A percentile compares a stretch with the other conserved stretches of the same genome.
Evolutionary conservation across 108 stramenopile species (phyloP).

Genomic region (Aurantiochytrium sp.): DNA sequence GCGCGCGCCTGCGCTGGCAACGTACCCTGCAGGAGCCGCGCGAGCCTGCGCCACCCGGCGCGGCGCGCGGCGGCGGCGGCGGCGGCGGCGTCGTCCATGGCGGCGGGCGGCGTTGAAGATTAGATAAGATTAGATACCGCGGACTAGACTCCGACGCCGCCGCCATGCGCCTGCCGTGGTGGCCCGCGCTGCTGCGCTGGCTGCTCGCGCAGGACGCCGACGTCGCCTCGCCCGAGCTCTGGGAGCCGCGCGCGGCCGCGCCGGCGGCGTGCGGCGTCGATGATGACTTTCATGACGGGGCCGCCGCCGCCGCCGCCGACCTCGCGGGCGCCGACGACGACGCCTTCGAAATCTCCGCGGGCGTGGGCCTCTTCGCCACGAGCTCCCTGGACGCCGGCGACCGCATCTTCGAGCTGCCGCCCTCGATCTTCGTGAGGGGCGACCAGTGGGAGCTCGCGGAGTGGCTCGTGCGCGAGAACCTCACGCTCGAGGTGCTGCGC

Average conservation of each 20-base stretch:
- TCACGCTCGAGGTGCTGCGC: not conserved
- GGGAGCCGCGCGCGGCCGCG: not conserved
- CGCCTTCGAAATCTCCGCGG: not conserved
- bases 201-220: not conserved
- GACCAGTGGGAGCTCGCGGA: slow-evolving; percentile 23
- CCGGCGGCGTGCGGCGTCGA: not conserved
- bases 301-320: not conserved
- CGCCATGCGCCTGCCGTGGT: too few species aligned
- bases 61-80: not conserved
- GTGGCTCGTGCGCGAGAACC: slow-evolving; percentile 3
- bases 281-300: not conserved
- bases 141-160: too few species aligned
- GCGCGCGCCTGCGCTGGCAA: not conserved
- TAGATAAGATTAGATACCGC: too few species aligned
- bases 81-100: not conserved
- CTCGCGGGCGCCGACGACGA: not conserved
- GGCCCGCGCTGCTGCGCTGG: slow-evolving; percentile 10
- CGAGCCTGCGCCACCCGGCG: not conserved
- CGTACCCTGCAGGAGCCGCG: not conserved
- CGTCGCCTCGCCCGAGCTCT: not conserved
- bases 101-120: too few species aligned
- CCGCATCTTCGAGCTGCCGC: not conserved
- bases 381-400: not conserved
- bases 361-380: slow-evolving; percentile 11
- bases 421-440: not conserved